phyloP scores from a whole-genome alignment of 306 rosid genomes.

The Cicer cuneatum region DNA sequence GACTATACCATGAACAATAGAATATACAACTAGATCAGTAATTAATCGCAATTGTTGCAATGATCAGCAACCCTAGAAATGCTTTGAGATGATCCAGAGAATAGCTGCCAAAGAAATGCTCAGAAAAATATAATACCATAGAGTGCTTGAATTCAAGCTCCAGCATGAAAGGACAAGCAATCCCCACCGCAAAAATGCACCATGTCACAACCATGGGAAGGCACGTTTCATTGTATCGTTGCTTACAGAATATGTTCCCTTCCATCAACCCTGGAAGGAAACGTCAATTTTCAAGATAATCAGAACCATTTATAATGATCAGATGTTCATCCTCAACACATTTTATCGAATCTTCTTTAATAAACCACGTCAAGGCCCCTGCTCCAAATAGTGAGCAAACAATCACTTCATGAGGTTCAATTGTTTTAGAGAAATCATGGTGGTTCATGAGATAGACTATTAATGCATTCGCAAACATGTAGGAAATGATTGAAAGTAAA shows the following conservation, averaged over 20 bases:
- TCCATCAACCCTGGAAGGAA: conserved; percentile 10
- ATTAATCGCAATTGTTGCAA: conserved; percentile 24
- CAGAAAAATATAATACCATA: conserved; percentile 29
- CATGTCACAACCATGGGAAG: conserved; percentile 34
- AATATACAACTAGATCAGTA: conserved; percentile 35
- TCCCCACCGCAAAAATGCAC: conserved; percentile 40
- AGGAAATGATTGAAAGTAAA: conserved; percentile 33
- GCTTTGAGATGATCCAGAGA: conserved; percentile 31
- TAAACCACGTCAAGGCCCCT: conserved; percentile 73
- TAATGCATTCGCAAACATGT: conserved; percentile 32
- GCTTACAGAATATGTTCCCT: conserved; percentile 35
- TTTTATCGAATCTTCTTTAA: conserved; percentile 66
- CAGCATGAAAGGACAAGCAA: conserved; percentile 35
- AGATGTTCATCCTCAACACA: conserved; percentile 73
- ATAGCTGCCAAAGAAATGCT: conserved; percentile 31
- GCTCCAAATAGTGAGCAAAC: conserved; percentile 39
- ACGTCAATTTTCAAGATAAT: conserved; percentile 56
- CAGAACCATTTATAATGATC: conserved; percentile 62
- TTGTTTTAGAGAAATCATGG: conserved; percentile 22
- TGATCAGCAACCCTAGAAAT: conserved; percentile 16
- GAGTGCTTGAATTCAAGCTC: conserved; percentile 37
- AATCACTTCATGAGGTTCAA: conserved; percentile 12
- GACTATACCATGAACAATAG: conserved; percentile 26
- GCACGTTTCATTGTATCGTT: conserved; percentile 19
- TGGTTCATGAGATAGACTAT: conserved; percentile 3